A percentile compares a stretch with the other conserved stretches of the same genome.
Evolutionary conservation across 2,329 filamentous ascomycete genomes (phyloP).

Genomic region (Byssochlamys sp.): DNA sequence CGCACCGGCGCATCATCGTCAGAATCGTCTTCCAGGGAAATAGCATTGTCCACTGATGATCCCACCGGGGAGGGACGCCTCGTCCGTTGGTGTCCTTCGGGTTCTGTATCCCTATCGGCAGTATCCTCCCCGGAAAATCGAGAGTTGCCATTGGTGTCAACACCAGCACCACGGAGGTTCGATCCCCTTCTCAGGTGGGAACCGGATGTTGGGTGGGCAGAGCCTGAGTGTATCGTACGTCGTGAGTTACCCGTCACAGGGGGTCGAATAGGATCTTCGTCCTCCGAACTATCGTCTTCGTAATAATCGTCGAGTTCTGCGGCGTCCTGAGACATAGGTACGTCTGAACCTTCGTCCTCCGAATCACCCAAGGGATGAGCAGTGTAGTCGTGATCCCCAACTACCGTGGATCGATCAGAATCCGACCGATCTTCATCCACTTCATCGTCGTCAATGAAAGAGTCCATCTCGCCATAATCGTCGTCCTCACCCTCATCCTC

Average conservation of each 20-base stretch:
- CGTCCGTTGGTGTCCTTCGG: neutral
- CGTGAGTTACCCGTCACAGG: constrained; percentile 1
- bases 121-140: constrained; percentile 5
- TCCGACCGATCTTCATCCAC: constrained; percentile 13
- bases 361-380: constrained; percentile 7
- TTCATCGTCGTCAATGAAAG: constrained; percentile 9
- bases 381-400: constrained; percentile 14
- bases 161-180: neutral
- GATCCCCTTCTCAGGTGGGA: neutral
- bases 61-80: constrained; percentile 5
- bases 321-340: constrained; percentile 6
- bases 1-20: constrained; percentile 18
- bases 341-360: constrained; percentile 11
- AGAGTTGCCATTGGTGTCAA: neutral
- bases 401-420: constrained; percentile 26
- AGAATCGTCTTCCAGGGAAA: constrained; percentile 19
- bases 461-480: constrained; percentile 13
- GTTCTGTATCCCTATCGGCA: constrained; percentile 2
- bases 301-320: constrained; percentile 3
- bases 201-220: neutral
- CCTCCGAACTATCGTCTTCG: constrained; percentile 7
- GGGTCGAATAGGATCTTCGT: constrained; percentile 8
- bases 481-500: constrained; percentile 18
- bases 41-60: constrained; percentile 15
- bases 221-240: constrained; percentile 4